Percentiles rank a stretch among this genome's conserved stretches.
Conservation (phyloP, 202 grass and related monocot genomes). For the Setaria italica region DNA sequence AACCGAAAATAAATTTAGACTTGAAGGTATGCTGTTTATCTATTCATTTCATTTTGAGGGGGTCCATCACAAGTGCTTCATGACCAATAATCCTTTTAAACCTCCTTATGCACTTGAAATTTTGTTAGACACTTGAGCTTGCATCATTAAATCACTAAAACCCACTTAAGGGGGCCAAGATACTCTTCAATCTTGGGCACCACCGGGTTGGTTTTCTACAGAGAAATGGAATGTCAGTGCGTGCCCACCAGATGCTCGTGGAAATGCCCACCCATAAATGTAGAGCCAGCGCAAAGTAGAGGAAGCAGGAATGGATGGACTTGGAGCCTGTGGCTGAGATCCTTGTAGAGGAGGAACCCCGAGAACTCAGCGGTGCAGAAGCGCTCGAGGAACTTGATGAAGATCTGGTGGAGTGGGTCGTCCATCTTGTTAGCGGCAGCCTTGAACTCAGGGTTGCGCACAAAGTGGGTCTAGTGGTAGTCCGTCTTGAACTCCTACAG, state of each 20-base stretch:
- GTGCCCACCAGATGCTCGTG: slow-evolving; percentile 19
- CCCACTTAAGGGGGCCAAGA: too few relatives aligned
- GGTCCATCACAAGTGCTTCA: too few relatives aligned
- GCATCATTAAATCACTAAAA: too few relatives aligned
- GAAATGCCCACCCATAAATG: slow-evolving; percentile 21
- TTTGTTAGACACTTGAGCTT: too few relatives aligned
- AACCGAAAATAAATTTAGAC: too few relatives aligned
- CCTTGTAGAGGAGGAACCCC: slow-evolving; percentile 94
- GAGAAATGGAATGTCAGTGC: slow-evolving; percentile 22
- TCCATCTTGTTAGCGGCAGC: slow-evolving; percentile 84
- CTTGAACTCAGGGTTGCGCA: slow-evolving; percentile 93
- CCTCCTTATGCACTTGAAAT: too few relatives aligned
- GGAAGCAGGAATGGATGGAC: slow-evolving; percentile 13
- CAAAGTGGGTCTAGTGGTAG: slow-evolving; percentile 99
- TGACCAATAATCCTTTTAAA: too few relatives aligned
- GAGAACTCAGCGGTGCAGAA: slow-evolving; percentile 97
- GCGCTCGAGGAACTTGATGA: slow-evolving; percentile 96
- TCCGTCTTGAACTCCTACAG: slow-evolving; percentile 98
- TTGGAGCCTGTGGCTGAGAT: slow-evolving; percentile 92
- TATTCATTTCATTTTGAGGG: too few relatives aligned
- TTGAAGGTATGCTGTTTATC: too few relatives aligned
- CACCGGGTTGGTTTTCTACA: slow-evolving; percentile 97
- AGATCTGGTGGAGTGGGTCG: slow-evolving; percentile 78
- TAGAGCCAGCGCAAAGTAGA: not conserved
- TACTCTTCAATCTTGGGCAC: slow-evolving; percentile 66